phyloP scores from a whole-genome alignment of 2,329 filamentous ascomycete species.

The Penicillium fuscoglaucum region DNA sequence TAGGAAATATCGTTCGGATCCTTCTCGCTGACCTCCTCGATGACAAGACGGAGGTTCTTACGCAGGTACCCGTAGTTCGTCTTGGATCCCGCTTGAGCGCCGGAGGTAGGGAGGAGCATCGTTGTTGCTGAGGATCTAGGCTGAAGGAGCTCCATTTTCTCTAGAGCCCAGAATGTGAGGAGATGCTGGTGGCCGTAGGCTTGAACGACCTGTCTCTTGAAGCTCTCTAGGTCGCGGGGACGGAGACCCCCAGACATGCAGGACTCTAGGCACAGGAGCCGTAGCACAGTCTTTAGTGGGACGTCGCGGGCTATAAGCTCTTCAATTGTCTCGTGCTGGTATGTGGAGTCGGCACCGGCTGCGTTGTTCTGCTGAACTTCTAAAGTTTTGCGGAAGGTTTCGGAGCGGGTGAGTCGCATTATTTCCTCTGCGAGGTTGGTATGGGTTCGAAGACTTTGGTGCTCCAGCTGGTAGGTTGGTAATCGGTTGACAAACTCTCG shows the following conservation, averaged over 20 bases:
- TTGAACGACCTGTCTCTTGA: constrained; percentile 83
- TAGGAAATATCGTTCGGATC: constrained; percentile 96
- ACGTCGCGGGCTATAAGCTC: constrained; percentile 90
- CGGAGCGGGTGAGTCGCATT: constrained; percentile 85
- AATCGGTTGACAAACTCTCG: constrained; percentile 94
- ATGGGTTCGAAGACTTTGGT: constrained; percentile 88
- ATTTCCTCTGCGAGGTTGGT: constrained; percentile 93
- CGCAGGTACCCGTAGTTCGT: constrained; percentile 90
- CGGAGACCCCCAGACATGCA: constrained; percentile 87
- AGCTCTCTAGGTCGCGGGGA: constrained; percentile 82
- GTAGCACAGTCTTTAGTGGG: constrained; percentile 75
- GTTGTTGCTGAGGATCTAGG: constrained; percentile 74
- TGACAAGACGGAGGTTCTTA: constrained; percentile 81
- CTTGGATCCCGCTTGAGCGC: constrained; percentile 64
- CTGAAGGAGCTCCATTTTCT: constrained; percentile 84
- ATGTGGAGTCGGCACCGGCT: constrained; percentile 82
- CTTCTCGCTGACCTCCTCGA: constrained; percentile 94
- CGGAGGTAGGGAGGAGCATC: constrained; percentile 76
- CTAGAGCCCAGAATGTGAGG: constrained; percentile 81
- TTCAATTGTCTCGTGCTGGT: constrained; percentile 86
- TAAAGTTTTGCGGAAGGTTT: constrained; percentile 81
- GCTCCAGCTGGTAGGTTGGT: constrained; percentile 88
- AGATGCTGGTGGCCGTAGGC: constrained; percentile 95
- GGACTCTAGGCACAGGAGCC: constrained; percentile 87
- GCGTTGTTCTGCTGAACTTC: constrained; percentile 96